Percentiles rank a stretch among this genome's conserved stretches.
Conservation (phyloP, 139 green algal genomes). For the Monoraphidium neglectum region DNA sequence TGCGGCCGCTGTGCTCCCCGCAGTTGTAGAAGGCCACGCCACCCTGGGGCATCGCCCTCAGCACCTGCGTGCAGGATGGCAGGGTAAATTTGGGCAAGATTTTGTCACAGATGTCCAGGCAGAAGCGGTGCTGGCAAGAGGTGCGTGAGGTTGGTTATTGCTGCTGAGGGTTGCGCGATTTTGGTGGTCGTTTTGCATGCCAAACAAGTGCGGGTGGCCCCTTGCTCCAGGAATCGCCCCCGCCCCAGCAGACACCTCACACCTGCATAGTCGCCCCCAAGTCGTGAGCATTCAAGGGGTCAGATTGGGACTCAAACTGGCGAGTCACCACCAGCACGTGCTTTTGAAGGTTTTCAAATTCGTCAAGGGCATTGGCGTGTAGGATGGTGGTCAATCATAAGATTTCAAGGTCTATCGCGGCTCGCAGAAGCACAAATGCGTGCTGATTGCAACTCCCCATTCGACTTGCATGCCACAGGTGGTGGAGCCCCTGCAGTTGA, state of each 20-base stretch:
- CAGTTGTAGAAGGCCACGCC: slow-evolving; percentile 87
- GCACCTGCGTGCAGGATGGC: slow-evolving; percentile 3
- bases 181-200: not conserved
- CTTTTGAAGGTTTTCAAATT: not conserved
- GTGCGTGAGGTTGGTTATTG: not conserved
- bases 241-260: slow-evolving; percentile 16
- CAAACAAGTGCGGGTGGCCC: not conserved
- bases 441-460: too few species aligned
- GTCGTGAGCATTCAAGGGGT: slow-evolving; percentile 63
- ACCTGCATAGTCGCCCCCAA: slow-evolving; percentile 60
- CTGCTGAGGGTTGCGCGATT: not conserved
- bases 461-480: too few species aligned
- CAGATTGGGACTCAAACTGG: slow-evolving; percentile 69
- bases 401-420: too few species aligned
- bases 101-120: not conserved
- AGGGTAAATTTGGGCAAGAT: not conserved
- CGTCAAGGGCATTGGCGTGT: too few species aligned
- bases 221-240: not conserved
- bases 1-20: slow-evolving; percentile 68
- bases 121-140: not conserved
- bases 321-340: slow-evolving; percentile 44
- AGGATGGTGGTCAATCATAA: too few species aligned
- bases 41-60: slow-evolving; percentile 60
- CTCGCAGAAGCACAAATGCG: too few species aligned
- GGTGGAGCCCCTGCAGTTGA: too few species aligned